Base-by-base conservation (phyloP, 1,284 basidiomycete species). In the Heterobasidion annosum region DNA sequence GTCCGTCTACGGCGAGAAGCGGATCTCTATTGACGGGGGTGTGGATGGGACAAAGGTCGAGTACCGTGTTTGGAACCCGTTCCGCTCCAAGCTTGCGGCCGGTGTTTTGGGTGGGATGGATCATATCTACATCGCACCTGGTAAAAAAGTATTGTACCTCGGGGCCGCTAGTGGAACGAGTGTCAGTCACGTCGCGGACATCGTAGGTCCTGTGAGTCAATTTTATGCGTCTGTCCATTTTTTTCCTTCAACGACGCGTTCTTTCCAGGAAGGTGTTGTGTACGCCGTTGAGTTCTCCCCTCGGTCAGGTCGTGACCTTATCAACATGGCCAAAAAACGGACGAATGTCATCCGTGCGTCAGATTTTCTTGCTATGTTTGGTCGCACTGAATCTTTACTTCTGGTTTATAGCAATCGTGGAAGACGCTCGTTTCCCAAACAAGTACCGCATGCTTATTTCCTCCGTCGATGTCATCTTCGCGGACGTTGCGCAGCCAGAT, bases 51-150 rank as follows among this genome's bases (percentile, higher is more conserved):
- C 85, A 57, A 99, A 99, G 77, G 80, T 87, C 63, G 96, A 99
- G 73, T 99, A 98, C 75, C 82, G 96, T 58, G 97, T 99, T 37
- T 99, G 96, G 96, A 99, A 99, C 76, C 97, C 96, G 56, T 99
- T 99, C 86, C 82, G 97, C 62, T 88, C 83, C 68, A 99, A 99
- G 80, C 74, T 99, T 63, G 97, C 96, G 37, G 96, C 96, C 44
- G 97, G 96, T 74, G 91, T 99, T 53, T 78, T 99, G 56, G 93
- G 94, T 65, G 97, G 96, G 69, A 77, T 99, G 68, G 96, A 98
- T 68, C 74, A 93, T 63, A 94, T 99, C 63, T 94, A 83, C 74
- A 96, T 99, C 67, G 82, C 78, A 58, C 96, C 97, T 44, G 96
- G 97, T 62, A 87, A 88, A 66, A 98, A 98, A 78, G 96, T 99